phyloP scores from a whole-genome alignment of 768 basidiomycete genomes.

The Suillus hirtellus region DNA sequence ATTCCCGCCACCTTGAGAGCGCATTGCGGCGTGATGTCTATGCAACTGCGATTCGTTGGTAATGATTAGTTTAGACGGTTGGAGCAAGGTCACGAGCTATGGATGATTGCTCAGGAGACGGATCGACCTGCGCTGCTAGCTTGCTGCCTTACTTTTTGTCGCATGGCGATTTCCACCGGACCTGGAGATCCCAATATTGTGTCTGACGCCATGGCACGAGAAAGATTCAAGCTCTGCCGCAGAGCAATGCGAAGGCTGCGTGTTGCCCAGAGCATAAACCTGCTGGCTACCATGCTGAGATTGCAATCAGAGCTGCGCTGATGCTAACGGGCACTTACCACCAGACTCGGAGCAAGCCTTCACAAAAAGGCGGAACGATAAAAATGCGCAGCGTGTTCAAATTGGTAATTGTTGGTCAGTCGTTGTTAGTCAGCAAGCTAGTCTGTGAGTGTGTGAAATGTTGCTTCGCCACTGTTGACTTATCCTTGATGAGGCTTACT shows the following conservation, averaged over 20 bases:
- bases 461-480: not conserved
- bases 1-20: conserved; percentile 60
- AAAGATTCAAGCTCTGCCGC: conserved; percentile 16
- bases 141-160: conserved; percentile 47
- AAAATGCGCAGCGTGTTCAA: not conserved
- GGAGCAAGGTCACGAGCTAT: conserved; percentile 63
- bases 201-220: conserved; percentile 28
- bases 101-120: conserved; percentile 20
- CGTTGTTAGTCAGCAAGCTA: not conserved
- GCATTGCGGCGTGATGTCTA: conserved; percentile 83
- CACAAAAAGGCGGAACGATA: not conserved
- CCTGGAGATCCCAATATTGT: conserved; percentile 36
- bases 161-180: conserved; percentile 60
- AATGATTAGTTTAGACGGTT: conserved; percentile 64
- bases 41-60: conserved; percentile 85
- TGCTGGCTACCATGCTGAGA: conserved; percentile 10
- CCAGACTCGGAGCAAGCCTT: conserved; percentile 8
- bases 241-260: conserved; percentile 24
- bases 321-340: conserved; percentile 9
- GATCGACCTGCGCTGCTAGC: conserved; percentile 25
- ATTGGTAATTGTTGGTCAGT: not conserved
- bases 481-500: not conserved
- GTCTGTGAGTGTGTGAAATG: not conserved
- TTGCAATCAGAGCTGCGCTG: conserved; percentile 8
- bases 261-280: conserved; percentile 28